Evolutionary conservation across 352 stramenopile genomes (phyloP).

Genomic region (Blastocystis sp.): DNA sequence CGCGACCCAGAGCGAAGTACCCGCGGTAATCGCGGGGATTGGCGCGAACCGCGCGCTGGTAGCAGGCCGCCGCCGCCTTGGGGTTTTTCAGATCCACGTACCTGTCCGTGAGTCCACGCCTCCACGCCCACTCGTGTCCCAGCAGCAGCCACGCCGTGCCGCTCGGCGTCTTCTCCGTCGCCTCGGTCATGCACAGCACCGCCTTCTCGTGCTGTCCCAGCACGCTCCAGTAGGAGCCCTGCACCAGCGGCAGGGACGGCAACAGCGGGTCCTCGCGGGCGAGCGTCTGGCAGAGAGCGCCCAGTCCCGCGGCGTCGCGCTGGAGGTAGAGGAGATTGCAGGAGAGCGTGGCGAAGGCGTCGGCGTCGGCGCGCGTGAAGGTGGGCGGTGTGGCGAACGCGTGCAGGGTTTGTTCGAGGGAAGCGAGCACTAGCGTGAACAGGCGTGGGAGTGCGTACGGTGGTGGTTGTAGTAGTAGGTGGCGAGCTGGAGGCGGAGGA

Average conservation of each 20-base stretch:
- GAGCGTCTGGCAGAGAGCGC: background rate
- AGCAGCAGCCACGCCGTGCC: conserved; percentile 31
- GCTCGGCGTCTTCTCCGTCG: background rate
- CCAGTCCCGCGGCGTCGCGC: background rate
- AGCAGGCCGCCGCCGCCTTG: conserved; percentile 32
- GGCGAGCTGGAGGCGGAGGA: background rate
- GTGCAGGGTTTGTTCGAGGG: background rate
- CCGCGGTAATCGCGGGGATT: conserved; percentile 35
- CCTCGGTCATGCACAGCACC: background rate
- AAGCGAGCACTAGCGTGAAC: background rate
- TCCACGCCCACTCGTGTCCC: background rate
- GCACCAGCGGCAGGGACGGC: background rate
- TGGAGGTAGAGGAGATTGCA: conserved; percentile 46
- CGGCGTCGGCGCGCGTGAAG: background rate
- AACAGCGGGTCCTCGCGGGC: background rate
- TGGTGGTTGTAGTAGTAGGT: conserved; percentile 41
- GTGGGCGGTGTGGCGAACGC: background rate
- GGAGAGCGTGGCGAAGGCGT: background rate
- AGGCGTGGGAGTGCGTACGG: background rate
- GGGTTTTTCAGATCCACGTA: background rate
- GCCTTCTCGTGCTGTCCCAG: conserved; percentile 39
- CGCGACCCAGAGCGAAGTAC: conserved; percentile 38
- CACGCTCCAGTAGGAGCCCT: conserved; percentile 63
- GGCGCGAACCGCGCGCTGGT: background rate
- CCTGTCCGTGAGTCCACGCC: background rate